These are phyloP conservation scores for Stemphylium vesicarium DNA, from an alignment of 2,329 filamentous ascomycete species.

Conservation along the genomic window DNA sequence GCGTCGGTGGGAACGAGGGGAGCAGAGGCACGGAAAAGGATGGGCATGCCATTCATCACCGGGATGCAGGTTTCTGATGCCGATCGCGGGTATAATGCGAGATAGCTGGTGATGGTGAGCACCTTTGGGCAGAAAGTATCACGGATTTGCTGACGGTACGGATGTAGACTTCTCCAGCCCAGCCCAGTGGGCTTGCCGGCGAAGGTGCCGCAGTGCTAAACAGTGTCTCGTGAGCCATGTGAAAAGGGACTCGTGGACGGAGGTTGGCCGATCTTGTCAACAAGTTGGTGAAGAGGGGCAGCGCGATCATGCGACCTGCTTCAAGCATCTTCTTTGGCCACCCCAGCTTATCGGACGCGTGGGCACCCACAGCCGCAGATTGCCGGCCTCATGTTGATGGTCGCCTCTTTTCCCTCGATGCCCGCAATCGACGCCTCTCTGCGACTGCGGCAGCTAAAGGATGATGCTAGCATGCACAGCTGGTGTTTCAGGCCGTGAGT, in stretches of 20 bases:
- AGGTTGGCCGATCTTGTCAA: constrained; percentile 24
- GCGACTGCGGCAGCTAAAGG: constrained; percentile 5
- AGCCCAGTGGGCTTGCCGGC: neutral
- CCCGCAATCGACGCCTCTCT: neutral
- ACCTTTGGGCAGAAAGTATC: no score
- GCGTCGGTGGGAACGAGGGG: no score
- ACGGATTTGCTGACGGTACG: no score
- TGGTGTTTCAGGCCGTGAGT: constrained; percentile 34
- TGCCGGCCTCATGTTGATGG: constrained; percentile 6
- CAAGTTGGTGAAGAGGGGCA: constrained; percentile 33
- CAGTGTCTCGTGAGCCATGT: constrained; percentile 30
- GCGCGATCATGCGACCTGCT: constrained; percentile 35
- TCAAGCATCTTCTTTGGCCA: constrained; percentile 20
- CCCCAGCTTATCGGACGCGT: constrained; percentile 26
- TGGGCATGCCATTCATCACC: neutral
- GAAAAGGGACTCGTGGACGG: constrained; percentile 4
- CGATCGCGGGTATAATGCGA: neutral
- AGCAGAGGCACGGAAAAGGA: neutral
- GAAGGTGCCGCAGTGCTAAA: constrained; percentile 5
- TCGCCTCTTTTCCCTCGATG: neutral
- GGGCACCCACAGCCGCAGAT: constrained; percentile 7
- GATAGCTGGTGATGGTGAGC: neutral
- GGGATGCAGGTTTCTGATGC: neutral
- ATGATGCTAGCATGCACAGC: constrained; percentile 32
- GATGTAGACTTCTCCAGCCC: no score